Evolutionary conservation across 73 alveolate genomes (phyloP).

Genomic region (Effrenium voratum): DNA sequence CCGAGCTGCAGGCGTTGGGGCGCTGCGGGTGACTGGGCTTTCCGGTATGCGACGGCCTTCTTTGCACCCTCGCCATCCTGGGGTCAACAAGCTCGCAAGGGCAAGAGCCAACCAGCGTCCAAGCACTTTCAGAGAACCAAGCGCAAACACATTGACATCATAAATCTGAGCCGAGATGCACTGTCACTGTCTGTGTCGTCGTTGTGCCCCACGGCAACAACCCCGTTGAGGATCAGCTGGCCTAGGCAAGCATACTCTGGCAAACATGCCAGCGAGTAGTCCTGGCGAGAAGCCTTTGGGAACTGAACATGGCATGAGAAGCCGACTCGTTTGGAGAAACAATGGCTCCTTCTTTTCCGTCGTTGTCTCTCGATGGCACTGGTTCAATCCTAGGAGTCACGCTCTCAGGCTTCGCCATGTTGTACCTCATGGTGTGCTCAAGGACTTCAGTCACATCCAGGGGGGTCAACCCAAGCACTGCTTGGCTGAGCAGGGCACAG

Average conservation of each 20-base stretch:
- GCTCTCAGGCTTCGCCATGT: constrained; percentile 88
- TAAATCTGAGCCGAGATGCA: constrained; percentile 3
- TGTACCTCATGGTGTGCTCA: constrained; percentile 92
- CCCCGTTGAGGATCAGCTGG: constrained; percentile 87
- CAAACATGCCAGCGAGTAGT: background rate
- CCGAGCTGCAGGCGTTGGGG: background rate
- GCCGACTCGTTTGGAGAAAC: background rate
- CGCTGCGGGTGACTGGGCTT: constrained; percentile 42
- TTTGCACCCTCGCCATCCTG: constrained; percentile 80
- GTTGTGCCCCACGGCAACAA: constrained; percentile 91
- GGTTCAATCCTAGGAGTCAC: background rate
- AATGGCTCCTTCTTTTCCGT: no score
- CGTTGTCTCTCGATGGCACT: background rate
- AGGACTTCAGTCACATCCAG: no score
- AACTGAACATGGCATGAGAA: background rate
- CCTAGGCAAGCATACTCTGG: background rate
- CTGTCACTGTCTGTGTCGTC: constrained; percentile 92
- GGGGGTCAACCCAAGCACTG: no score
- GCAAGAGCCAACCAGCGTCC: no score
- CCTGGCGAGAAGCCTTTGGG: background rate
- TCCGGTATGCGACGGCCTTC: constrained; percentile 88
- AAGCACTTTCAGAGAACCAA: background rate
- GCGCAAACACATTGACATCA: background rate
- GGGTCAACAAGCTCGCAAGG: background rate
- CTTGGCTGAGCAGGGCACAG: no score